phyloP scores from a whole-genome alignment of 1,139 yeast genomes.

The Kluyveromyces marxianus region DNA sequence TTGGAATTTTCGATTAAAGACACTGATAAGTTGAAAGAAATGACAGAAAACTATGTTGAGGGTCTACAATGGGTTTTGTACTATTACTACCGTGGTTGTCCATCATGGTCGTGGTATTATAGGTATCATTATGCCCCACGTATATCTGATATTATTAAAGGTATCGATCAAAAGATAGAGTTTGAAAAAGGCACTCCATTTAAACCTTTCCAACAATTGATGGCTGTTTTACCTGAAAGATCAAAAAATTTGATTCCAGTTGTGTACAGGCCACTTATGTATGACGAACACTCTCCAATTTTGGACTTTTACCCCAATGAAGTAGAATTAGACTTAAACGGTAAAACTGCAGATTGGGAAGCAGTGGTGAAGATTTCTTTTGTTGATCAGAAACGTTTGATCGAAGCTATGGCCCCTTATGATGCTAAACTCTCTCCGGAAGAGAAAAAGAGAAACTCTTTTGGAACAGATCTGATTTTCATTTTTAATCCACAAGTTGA shows the following conservation, averaged over 20 bases:
- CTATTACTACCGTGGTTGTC: constrained; percentile 83
- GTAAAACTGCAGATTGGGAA: constrained; percentile 96
- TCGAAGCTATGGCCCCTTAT: constrained; percentile 61
- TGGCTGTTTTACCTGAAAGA: constrained; percentile 97
- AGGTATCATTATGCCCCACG: constrained; percentile 88
- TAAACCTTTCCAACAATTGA: constrained; percentile 89
- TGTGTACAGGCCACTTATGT: constrained; percentile 75
- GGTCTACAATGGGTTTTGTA: constrained; percentile 94
- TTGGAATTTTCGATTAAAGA: constrained; percentile 50
- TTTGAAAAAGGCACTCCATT: constrained; percentile 76
- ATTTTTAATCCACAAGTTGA: constrained; percentile 72
- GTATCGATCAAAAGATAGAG: constrained; percentile 51
- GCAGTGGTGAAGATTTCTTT: constrained; percentile 94
- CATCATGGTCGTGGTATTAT: constrained; percentile 94
- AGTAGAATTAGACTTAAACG: constrained; percentile 85
- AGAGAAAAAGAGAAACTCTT: constrained; percentile 64
- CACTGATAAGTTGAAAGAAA: constrained; percentile 47
- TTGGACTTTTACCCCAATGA: constrained; percentile 85
- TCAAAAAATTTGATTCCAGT: constrained; percentile 75
- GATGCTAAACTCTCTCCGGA: constrained; percentile 56
- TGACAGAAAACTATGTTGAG: constrained; percentile 81
- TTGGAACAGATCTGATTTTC: constrained; percentile 64
- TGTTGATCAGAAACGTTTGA: constrained; percentile 74
- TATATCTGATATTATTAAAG: constrained; percentile 74
- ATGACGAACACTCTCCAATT: constrained; percentile 83